Evolutionary conservation across 2,329 filamentous ascomycete species (phyloP).

Genomic region (Penicillium sp.): DNA sequence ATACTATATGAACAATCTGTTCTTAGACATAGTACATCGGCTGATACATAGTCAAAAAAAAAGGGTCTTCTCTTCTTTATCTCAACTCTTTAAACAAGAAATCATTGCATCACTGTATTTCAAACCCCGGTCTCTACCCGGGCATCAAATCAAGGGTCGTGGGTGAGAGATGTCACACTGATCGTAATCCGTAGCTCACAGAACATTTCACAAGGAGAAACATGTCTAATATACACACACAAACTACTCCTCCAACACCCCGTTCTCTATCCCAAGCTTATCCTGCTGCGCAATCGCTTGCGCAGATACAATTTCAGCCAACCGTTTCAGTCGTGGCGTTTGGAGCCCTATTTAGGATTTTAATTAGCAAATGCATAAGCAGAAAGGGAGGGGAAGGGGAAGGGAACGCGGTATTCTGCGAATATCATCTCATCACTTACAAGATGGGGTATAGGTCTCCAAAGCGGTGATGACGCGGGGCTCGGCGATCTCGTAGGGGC

Average conservation of each 20-base stretch:
- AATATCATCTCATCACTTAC: constrained; percentile 61
- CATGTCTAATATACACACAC: constrained; percentile 35
- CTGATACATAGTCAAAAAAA: not conserved
- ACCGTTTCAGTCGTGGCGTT: constrained; percentile 90
- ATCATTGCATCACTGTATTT: constrained; percentile 36
- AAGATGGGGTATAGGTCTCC: constrained; percentile 97
- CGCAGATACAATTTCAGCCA: constrained; percentile 97
- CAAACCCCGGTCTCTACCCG: constrained; percentile 26
- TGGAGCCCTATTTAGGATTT: constrained; percentile 72
- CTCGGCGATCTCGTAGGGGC: constrained; percentile 97
- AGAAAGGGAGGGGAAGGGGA: not conserved
- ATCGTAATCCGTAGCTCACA: constrained; percentile 38
- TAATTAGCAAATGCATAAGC: constrained; percentile 17
- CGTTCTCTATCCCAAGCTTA: constrained; percentile 66
- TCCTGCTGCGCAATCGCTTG: constrained; percentile 97
- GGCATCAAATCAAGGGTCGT: constrained; percentile 25
- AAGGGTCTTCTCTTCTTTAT: not conserved
- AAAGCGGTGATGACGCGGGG: constrained; percentile 93
- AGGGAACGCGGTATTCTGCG: not conserved
- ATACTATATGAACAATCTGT: not conserved
- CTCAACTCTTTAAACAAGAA: constrained; percentile 2
- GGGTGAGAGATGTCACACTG: constrained; percentile 29
- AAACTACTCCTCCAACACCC: constrained; percentile 35
- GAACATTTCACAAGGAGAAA: constrained; percentile 28
- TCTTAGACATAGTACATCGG: not conserved